A percentile compares a stretch with the other conserved stretches of the same genome.
phyloP scores from a whole-genome alignment of 441 rosid species.

The Croton laevigatus region DNA sequence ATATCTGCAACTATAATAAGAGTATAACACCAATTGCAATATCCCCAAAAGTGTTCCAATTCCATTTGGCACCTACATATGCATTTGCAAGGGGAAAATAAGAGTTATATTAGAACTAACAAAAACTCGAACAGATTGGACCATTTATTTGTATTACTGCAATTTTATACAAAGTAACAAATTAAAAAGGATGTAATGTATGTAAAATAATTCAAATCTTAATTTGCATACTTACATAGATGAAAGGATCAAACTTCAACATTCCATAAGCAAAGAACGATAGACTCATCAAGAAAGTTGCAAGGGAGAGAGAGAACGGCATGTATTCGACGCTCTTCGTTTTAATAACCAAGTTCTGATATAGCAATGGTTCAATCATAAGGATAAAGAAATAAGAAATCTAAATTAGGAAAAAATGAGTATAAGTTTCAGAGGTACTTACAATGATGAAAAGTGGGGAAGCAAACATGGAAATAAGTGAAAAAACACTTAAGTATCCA shows the following conservation, averaged over 20 bases:
- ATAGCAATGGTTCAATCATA: background rate
- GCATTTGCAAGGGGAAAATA: background rate
- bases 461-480: slow-evolving; percentile 66
- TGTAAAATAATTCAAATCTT: background rate
- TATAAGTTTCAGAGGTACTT: slow-evolving; percentile 20
- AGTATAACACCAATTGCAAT: slow-evolving; percentile 41
- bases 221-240: slow-evolving; percentile 39
- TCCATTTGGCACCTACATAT: slow-evolving; percentile 54
- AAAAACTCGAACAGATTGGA: background rate
- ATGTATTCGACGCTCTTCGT: slow-evolving; percentile 60
- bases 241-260: slow-evolving; percentile 45
- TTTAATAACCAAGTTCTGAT: slow-evolving; percentile 55
- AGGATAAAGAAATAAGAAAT: slow-evolving; percentile 9
- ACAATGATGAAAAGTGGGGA: slow-evolving; percentile 55
- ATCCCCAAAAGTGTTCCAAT: slow-evolving; percentile 54
- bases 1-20: slow-evolving; percentile 31
- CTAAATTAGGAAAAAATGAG: background rate
- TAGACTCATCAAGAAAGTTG: slow-evolving; percentile 59
- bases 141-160: too few species aligned
- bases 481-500: slow-evolving; percentile 48
- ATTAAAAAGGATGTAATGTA: background rate
- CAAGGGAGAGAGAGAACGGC: slow-evolving; percentile 61
- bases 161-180: too few species aligned
- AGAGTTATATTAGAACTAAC: background rate
- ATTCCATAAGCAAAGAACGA: slow-evolving; percentile 50